Evolutionary conservation across 192 early-diverging fungal genomes (phyloP).

Genomic region (Pilobolus umbonatus): DNA sequence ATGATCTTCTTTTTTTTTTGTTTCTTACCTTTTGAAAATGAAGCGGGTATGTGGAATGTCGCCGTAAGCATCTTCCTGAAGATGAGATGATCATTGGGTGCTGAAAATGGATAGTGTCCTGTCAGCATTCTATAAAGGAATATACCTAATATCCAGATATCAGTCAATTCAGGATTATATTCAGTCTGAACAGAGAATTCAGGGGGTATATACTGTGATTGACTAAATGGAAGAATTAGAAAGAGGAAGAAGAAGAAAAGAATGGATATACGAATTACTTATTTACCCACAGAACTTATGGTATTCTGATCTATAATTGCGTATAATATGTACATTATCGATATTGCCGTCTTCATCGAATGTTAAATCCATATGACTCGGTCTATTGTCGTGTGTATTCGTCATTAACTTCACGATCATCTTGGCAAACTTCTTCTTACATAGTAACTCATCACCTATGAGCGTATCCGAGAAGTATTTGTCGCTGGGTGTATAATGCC

Average conservation of each 20-base stretch:
- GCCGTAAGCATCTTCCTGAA: conserved; percentile 31
- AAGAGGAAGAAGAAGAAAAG: background rate
- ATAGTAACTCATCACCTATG: conserved; percentile 15
- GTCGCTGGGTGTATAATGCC: background rate
- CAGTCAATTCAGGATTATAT: conserved; percentile 30
- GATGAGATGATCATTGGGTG: conserved; percentile 28
- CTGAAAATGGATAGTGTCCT: conserved; percentile 44
- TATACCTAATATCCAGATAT: conserved; percentile 92
- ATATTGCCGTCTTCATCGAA: conserved; percentile 29
- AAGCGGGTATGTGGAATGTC: conserved; percentile 21
- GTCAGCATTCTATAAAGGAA: conserved; percentile 75
- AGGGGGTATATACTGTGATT: conserved; percentile 25
- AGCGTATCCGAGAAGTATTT: background rate
- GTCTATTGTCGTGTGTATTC: conserved; percentile 5
- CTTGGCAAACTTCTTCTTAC: conserved; percentile 29
- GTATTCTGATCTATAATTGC: conserved; percentile 4
- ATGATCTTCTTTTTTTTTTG: background rate
- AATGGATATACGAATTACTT: background rate
- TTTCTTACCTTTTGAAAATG: conserved; percentile 27
- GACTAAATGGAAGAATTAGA: background rate
- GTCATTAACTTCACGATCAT: conserved; percentile 24
- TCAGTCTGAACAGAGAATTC: conserved; percentile 10
- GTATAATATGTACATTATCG: conserved; percentile 8
- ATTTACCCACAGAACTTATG: conserved; percentile 27
- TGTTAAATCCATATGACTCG: conserved; percentile 20